phyloP scores from a whole-genome alignment of 441 rosid genomes.

The Pelargonium cotyledonis region DNA sequence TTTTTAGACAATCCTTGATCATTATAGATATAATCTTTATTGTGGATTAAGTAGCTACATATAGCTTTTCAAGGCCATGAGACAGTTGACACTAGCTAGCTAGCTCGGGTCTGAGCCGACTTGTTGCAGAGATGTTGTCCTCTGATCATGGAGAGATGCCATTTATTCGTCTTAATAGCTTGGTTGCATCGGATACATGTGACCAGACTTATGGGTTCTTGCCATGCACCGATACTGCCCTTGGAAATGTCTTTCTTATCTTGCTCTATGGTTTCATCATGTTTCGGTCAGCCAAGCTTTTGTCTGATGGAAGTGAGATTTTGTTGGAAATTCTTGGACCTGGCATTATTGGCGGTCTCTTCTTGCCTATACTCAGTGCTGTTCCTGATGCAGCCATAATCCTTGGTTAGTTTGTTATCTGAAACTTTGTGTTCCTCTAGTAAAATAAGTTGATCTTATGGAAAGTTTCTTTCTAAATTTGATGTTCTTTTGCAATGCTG shows the following conservation, averaged over 20 bases:
- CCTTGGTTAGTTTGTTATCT: constrained; percentile 13
- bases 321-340: constrained; percentile 28
- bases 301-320: constrained; percentile 14
- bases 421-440: no score
- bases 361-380: constrained; percentile 30
- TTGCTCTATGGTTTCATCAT: neutral
- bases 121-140: no score
- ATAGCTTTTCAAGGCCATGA: no score
- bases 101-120: no score
- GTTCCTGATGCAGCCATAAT: constrained; percentile 33
- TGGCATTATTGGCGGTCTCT: constrained; percentile 28
- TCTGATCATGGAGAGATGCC: no score
- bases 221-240: neutral
- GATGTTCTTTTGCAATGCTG: no score
- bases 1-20: neutral
- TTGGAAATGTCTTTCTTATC: neutral
- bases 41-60: no score
- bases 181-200: neutral
- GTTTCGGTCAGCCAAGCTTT: constrained; percentile 4
- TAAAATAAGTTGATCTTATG: no score
- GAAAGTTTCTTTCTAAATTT: no score
- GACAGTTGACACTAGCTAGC: no score
- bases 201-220: constrained; percentile 2
- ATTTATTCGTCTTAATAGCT: no score
- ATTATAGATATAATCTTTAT: no score